A percentile compares a stretch with the other conserved stretches of the same genome.
Evolutionary conservation across 495 filamentous ascomycete species (phyloP).

Genomic region (Talaromyces wortmannii): DNA sequence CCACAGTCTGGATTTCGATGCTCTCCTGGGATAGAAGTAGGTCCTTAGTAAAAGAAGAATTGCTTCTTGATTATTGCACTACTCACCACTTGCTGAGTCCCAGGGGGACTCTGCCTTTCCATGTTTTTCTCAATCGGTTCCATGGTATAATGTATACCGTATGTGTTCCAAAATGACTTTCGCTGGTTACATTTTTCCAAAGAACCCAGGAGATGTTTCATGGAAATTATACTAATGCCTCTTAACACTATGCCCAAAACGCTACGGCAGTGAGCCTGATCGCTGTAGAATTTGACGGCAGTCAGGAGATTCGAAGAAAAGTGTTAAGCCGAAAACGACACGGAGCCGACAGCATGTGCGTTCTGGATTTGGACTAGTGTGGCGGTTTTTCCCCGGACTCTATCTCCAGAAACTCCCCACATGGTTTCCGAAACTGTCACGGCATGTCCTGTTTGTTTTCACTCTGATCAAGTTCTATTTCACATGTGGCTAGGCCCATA

Average conservation of each 20-base stretch:
- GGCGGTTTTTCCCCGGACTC: not conserved
- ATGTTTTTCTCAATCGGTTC: not conserved
- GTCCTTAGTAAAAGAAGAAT: not conserved
- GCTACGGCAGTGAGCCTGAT: not conserved
- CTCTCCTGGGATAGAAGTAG: not conserved
- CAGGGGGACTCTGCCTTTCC: not conserved
- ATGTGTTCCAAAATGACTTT: not conserved
- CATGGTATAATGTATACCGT: not conserved
- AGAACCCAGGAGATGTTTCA: not conserved
- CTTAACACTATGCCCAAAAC: not conserved
- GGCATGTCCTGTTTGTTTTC: not conserved
- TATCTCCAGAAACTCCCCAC: not conserved
- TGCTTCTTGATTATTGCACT: not conserved
- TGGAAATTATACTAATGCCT: not conserved
- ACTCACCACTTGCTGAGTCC: not conserved
- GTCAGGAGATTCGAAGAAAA: not conserved
- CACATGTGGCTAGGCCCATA: too few relatives aligned
- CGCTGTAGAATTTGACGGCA: not conserved
- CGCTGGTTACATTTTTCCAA: not conserved
- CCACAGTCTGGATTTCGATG: too few relatives aligned
- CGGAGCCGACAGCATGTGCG: not conserved
- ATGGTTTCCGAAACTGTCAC: not conserved
- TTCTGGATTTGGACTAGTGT: not conserved
- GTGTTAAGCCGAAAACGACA: not conserved
- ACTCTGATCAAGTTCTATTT: too few relatives aligned